phyloP scores from a whole-genome alignment of 2,329 filamentous ascomycete species.

The Fusarium hostae region DNA sequence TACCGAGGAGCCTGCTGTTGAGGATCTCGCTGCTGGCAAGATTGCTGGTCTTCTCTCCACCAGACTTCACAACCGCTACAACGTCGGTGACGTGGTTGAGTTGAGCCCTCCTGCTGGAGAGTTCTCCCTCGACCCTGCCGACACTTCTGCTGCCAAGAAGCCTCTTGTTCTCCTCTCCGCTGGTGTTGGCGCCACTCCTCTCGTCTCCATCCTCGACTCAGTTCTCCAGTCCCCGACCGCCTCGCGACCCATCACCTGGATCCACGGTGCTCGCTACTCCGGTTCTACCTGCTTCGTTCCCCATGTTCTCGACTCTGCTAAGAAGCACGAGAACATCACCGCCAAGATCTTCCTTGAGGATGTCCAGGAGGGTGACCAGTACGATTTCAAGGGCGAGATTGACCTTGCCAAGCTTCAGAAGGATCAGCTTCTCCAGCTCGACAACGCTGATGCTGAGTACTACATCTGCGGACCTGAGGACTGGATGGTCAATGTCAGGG shows the following conservation, averaged over 20 bases:
- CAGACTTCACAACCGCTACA: conserved; percentile 59
- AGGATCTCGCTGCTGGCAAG: conserved; percentile 50
- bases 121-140: conserved; percentile 68
- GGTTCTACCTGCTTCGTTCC: conserved; percentile 65
- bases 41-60: conserved; percentile 64
- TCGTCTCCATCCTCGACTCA: conserved; percentile 72
- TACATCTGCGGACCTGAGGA: conserved; percentile 76
- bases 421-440: conserved; percentile 64
- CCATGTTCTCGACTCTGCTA: conserved; percentile 60
- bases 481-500: conserved; percentile 74
- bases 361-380: conserved; percentile 64
- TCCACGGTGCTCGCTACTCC: conserved; percentile 68
- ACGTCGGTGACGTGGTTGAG: conserved; percentile 64
- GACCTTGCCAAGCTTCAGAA: conserved; percentile 66
- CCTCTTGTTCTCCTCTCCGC: conserved; percentile 75
- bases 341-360: conserved; percentile 68
- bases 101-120: conserved; percentile 67
- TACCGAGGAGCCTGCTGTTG: conserved; percentile 39
- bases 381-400: conserved; percentile 68
- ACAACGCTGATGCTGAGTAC: conserved; percentile 68
- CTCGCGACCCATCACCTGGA: conserved; percentile 66
- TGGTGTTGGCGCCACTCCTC: conserved; percentile 75
- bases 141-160: conserved; percentile 53
- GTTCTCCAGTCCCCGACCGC: conserved; percentile 50
- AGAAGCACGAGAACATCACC: conserved; percentile 48